Evolutionary conservation across 768 basidiomycete genomes (phyloP).

Genomic region (Hypsizygus marmoreus): DNA sequence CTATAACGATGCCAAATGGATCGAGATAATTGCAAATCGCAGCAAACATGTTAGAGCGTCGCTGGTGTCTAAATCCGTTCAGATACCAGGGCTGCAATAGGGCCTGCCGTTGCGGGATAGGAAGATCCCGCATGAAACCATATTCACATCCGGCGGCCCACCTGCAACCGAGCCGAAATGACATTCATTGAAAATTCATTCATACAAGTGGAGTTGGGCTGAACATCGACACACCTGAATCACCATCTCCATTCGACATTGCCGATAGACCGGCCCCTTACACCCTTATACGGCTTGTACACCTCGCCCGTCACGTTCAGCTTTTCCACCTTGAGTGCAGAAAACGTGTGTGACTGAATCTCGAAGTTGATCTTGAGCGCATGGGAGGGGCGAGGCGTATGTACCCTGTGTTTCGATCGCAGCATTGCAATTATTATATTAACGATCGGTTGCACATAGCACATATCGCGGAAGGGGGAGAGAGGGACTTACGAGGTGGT

Average conservation of each 20-base stretch:
- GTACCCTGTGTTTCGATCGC: conserved; percentile 24
- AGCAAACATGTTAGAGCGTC: neutral
- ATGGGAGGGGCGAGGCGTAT: conserved; percentile 65
- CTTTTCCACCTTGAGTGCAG: conserved; percentile 83
- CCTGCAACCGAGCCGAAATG: too few species aligned
- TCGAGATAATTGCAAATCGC: too few species aligned
- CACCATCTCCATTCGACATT: conserved; percentile 71
- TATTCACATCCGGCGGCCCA: too few species aligned
- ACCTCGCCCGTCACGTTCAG: conserved; percentile 75
- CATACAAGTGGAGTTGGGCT: too few species aligned
- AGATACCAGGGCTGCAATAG: too few species aligned
- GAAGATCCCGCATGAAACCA: too few species aligned
- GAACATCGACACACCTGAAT: conserved; percentile 3
- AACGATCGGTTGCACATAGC: too few species aligned
- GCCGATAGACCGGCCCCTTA: conserved; percentile 68
- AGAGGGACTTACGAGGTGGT: conserved; percentile 16
- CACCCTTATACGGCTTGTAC: conserved; percentile 93
- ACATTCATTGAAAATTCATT: too few species aligned
- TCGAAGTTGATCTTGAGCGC: conserved; percentile 75
- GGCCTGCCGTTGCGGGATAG: too few species aligned
- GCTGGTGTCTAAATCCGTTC: too few species aligned
- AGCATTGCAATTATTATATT: too few species aligned
- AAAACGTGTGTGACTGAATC: conserved; percentile 72
- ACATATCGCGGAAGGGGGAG: neutral
- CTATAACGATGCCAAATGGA: too few species aligned